Conservation (phyloP, 208 protist species). For the Trypanosoma avium region DNA sequence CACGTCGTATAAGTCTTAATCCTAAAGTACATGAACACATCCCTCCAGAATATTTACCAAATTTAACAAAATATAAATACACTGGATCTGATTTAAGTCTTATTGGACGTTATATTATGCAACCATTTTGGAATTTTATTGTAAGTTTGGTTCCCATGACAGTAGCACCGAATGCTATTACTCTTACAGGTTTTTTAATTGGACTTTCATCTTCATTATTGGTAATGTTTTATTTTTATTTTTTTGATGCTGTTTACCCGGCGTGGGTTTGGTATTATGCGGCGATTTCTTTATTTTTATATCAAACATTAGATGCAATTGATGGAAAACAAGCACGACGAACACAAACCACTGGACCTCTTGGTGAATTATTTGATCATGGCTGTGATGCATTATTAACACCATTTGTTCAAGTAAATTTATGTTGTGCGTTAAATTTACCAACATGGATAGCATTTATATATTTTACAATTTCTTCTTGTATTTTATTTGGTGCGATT, state of each 20-base stretch:
- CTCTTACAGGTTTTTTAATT: slow-evolving; percentile 78
- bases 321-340: slow-evolving; percentile 96
- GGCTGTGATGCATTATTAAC: slow-evolving; percentile 92
- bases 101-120: slow-evolving; percentile 66
- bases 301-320: slow-evolving; percentile 95
- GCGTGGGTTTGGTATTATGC: slow-evolving; percentile 87
- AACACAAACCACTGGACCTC: slow-evolving; percentile 85
- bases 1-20: slow-evolving; percentile 36
- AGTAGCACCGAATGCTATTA: slow-evolving; percentile 88
- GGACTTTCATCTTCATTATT: slow-evolving; percentile 67
- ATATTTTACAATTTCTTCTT: slow-evolving; percentile 48
- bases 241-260: slow-evolving; percentile 60
- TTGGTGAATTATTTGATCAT: slow-evolving; percentile 97
- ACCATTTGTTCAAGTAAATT: slow-evolving; percentile 70
- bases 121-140: slow-evolving; percentile 88
- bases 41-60: slow-evolving; percentile 52
- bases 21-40: slow-evolving; percentile 61
- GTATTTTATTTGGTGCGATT: slow-evolving; percentile 69
- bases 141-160: slow-evolving; percentile 84
- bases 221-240: slow-evolving; percentile 60
- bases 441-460: slow-evolving; percentile 43
- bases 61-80: slow-evolving; percentile 88
- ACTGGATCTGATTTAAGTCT: slow-evolving; percentile 68
- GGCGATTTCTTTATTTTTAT: slow-evolving; percentile 67
- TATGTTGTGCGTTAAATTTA: slow-evolving; percentile 46